Conservation (phyloP, 2,329 filamentous ascomycete species). For the Pseudogymnoascus sp. region DNA sequence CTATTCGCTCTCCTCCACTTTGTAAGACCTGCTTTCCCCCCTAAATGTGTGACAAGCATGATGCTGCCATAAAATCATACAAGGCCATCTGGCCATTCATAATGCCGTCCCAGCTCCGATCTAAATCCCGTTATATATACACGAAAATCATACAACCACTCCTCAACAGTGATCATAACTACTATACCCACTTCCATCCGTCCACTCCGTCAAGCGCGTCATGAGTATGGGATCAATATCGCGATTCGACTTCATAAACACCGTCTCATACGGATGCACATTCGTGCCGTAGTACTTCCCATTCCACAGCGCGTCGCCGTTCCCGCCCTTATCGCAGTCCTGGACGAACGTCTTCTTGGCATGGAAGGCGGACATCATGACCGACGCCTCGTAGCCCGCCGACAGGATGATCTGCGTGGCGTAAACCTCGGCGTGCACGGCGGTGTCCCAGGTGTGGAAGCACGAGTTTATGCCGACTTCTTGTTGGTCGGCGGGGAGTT, state of each 20-base stretch:
- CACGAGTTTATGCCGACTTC: constrained; percentile 21
- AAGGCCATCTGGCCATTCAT: neutral
- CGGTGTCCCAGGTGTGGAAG: constrained; percentile 17
- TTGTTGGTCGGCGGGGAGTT: constrained; percentile 9
- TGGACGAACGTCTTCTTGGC: constrained; percentile 13
- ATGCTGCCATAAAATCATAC: neutral
- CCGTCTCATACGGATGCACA: constrained; percentile 23
- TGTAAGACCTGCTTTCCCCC: neutral
- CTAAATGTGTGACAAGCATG: neutral
- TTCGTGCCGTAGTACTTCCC: constrained; percentile 21
- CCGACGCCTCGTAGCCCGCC: constrained; percentile 21
- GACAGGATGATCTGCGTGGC: constrained; percentile 18
- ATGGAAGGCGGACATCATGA: constrained; percentile 22
- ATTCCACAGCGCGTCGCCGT: constrained; percentile 19
- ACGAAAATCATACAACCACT: neutral
- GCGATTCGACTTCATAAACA: constrained; percentile 23
- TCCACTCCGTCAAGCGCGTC: constrained; percentile 19
- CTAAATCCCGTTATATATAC: neutral
- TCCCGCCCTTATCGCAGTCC: constrained; percentile 10
- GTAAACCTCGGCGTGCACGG: constrained; percentile 21
- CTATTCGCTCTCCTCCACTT: neutral
- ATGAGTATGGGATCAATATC: constrained; percentile 16
- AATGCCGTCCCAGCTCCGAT: neutral
- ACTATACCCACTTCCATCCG: constrained; percentile 17
- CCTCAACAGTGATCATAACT: constrained; percentile 21